A percentile compares a stretch with the other conserved stretches of the same genome.
Conservation (phyloP, 768 basidiomycete genomes). For the Amanita pallidorosea region DNA sequence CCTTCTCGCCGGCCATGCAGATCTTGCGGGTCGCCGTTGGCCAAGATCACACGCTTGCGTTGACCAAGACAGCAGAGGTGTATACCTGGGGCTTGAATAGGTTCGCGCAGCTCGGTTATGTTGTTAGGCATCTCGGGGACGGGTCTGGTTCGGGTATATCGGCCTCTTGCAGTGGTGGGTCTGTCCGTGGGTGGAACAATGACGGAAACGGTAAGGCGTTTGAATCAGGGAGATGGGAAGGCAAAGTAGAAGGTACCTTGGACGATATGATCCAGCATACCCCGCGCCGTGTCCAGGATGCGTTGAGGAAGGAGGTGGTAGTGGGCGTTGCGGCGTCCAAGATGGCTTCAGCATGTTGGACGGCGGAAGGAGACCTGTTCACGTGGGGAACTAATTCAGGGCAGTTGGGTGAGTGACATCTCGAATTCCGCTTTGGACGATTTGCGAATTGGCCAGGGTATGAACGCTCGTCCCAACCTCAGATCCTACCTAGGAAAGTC, state of each 20-base stretch:
- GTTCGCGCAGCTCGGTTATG: conserved; percentile 83
- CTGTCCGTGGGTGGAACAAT: neutral
- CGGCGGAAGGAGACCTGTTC: conserved; percentile 44
- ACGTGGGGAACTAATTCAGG: conserved; percentile 95
- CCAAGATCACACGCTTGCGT: conserved; percentile 88
- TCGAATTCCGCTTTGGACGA: neutral
- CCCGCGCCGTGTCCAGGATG: conserved; percentile 65
- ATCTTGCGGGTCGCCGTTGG: conserved; percentile 61
- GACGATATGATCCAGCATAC: conserved; percentile 72
- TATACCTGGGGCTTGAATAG: conserved; percentile 88
- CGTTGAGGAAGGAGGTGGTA: conserved; percentile 70
- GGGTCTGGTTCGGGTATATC: neutral
- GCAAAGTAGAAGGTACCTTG: conserved; percentile 4
- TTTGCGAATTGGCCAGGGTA: conserved; percentile 40
- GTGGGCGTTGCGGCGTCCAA: conserved; percentile 81
- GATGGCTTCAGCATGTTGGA: conserved; percentile 86
- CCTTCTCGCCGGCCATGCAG: conserved; percentile 34
- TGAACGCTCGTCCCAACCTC: conserved; percentile 64
- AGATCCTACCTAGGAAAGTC: conserved; percentile 70
- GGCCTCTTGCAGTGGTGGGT: neutral
- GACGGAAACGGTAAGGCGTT: neutral
- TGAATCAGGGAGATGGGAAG: neutral
- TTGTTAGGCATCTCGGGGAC: conserved; percentile 28
- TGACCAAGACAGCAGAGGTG: conserved; percentile 75
- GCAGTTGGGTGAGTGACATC: conserved; percentile 57